Percentiles rank a stretch among this genome's conserved stretches.
These are phyloP conservation scores for Russula sp. DNA, from an alignment of 768 basidiomycete genomes.

Conservation along the genomic window DNA sequence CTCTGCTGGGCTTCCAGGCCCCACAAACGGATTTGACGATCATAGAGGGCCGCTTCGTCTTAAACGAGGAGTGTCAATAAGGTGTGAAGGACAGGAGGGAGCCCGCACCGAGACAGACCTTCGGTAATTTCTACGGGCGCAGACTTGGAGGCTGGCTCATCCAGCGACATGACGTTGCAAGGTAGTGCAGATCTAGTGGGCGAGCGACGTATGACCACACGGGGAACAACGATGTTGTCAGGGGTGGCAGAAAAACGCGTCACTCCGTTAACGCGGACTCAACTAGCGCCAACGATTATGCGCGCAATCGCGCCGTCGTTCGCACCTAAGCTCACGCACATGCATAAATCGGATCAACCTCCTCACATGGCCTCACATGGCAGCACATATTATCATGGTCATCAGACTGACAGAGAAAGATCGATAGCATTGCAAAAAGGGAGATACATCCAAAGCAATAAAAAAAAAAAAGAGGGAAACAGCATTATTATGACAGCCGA, in stretches of 20 bases:
- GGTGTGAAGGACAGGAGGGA: background rate
- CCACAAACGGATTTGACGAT: slow-evolving; percentile 96
- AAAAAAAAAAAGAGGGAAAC: background rate
- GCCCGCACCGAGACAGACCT: slow-evolving; percentile 18
- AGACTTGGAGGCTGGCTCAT: slow-evolving; percentile 17
- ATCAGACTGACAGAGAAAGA: background rate
- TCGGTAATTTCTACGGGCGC: slow-evolving; percentile 27
- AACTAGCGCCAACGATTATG: too few species aligned
- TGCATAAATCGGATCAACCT: too few species aligned
- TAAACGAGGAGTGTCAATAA: background rate
- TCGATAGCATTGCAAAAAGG: slow-evolving; percentile 14
- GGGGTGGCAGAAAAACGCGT: background rate
- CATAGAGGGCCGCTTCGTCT: slow-evolving; percentile 82
- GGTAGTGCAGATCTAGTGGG: background rate
- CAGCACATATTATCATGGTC: background rate
- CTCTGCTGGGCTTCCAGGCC: slow-evolving; percentile 96
- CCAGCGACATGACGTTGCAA: slow-evolving; percentile 10
- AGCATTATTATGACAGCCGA: background rate
- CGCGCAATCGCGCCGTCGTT: too few species aligned
- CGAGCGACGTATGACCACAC: background rate
- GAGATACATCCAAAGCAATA: slow-evolving; percentile 13
- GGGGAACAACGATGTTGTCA: background rate
- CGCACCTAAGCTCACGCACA: too few species aligned
- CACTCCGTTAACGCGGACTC: background rate
- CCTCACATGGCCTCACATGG: background rate